Base-by-base conservation (phyloP, 2,329 filamentous ascomycete genomes). In the Ascochyta fabae region DNA sequence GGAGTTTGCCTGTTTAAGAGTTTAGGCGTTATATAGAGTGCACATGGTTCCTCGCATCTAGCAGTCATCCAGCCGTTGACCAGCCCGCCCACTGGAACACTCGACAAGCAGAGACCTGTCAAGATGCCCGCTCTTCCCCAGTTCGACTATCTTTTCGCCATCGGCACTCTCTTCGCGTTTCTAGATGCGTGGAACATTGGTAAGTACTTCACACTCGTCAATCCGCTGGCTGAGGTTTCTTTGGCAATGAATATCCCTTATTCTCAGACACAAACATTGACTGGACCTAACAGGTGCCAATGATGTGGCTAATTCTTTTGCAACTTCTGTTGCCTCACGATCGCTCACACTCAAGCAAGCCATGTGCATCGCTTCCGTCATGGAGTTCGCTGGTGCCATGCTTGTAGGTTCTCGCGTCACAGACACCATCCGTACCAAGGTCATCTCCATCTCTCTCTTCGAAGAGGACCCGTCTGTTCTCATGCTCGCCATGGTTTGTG, bases 111-210 rank as follows among this genome's bases (percentile, higher is more conserved):
- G 41, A 51, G 39, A n/a, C 54, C 31, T 27, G 39, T 45, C 48
- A 67, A 57, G 36, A 76, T 73, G 65, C 69, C 57, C 16, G 68
- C 72, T 34, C 69, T 85, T 48, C 76, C 78, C 54, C 80, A 88
- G 65, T 88, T 82, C 59, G 81, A 86, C 73, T 88, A 87, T 69
- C 78, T 88, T 58, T 84, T 88, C 61, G 86, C 84, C 64, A 81
- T 88, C 49, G 85, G 83, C 74, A 85, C 83, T 49, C 81, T 88
- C 56, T 88, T 88, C 72, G 84, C 86, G 56, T 84, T 86, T 68
- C 82, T 88, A 36, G 86, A 88, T 70, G 85, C 85, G 48, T 88
- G 84, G 83, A 88, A 87, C 68, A 87, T 86, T 61, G 85, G 84
- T 79, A 57, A 23, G 64, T 60, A 31, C 15, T 22, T 13, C 4